Evolutionary conservation across 2,329 filamentous ascomycete genomes (phyloP), one percentile per base, ranked within the genome.

Genomic region (Amauroascus verrucosus): DNA sequence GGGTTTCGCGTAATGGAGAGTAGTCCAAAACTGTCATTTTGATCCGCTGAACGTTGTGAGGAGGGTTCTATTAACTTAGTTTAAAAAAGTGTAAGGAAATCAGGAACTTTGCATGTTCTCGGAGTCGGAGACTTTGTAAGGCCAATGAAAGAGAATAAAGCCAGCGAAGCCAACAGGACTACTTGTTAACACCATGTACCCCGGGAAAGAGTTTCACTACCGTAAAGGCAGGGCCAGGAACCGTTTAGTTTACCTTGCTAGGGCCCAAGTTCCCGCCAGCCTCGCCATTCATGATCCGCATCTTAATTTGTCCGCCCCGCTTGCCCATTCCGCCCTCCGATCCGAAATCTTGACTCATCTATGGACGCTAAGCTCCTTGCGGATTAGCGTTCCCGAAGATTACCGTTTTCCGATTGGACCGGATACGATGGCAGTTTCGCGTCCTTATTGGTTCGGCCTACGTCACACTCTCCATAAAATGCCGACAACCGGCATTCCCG

Each of bases 1-100:
- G 61, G 3, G 67, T 62, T 61, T 71, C 69, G 16, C 18, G 46
- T 24, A 40, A 26, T 22, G 54, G 49, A 7, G 51, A 51, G 32
- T 56, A 51, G 22, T 46, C 48, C 8, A 24, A 22, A 3, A 14
- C 13, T 7, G 50, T 7, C 50, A 52, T 52, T 13, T 37, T 52
- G 14, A 28, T 18, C 9, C 3, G 16, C 38, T 24, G 11, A 50
- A 14, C 14, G 16, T 4, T 22, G 2, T 51, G 38, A n/a, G n/a
- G 22, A 26, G 6, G 16, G 22, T 51, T 33, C 26, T 18, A n/a
- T 38, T 7, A 13, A 24, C 26, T 11, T 43, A 13, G 32, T 38
- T 37, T 16, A 18, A n/a, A 38, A 11, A 6, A 9, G 6, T 22
- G 8, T 6, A 46, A 35, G 30, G 41, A 16, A 16, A 13, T 30